phyloP scores from a whole-genome alignment of 2,329 filamentous ascomycete species.

The Colletotrichum gloeosporioides region DNA sequence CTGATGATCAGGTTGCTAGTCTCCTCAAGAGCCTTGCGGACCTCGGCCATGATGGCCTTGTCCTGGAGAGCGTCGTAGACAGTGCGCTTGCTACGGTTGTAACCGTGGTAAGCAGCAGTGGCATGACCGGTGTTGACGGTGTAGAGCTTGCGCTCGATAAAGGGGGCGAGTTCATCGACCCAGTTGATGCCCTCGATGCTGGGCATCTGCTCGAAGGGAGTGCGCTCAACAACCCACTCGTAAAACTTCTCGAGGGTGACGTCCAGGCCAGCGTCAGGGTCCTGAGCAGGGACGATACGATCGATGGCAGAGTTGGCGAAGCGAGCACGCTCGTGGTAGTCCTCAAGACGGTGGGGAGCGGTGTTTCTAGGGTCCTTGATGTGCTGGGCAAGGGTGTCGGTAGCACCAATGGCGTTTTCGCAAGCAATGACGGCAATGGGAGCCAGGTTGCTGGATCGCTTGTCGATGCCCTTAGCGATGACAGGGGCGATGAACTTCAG shows the following conservation, averaged over 20 bases:
- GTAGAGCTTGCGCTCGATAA: slow-evolving; percentile 99
- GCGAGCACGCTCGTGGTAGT: slow-evolving; percentile 76
- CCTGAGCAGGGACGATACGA: slow-evolving; percentile 94
- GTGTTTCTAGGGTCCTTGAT: slow-evolving; percentile 81
- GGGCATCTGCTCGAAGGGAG: slow-evolving; percentile 79
- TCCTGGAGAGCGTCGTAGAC: slow-evolving; percentile 91
- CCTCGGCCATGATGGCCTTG: slow-evolving; percentile 77
- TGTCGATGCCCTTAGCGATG: slow-evolving; percentile 92
- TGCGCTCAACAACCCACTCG: slow-evolving; percentile 95
- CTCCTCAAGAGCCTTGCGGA: slow-evolving; percentile 81
- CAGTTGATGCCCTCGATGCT: slow-evolving; percentile 89
- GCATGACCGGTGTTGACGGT: slow-evolving; percentile 99
- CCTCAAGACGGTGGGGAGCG: slow-evolving; percentile 66
- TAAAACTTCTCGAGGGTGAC: slow-evolving; percentile 98
- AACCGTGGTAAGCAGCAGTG: slow-evolving; percentile 93
- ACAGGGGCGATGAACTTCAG: slow-evolving; percentile 95
- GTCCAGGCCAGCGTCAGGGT: slow-evolving; percentile 78
- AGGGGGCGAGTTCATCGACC: slow-evolving; percentile 89
- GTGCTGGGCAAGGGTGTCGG: slow-evolving; percentile 81
- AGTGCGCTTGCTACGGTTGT: slow-evolving; percentile 83
- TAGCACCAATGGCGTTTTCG: slow-evolving; percentile 96
- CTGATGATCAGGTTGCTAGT: slow-evolving; percentile 84
- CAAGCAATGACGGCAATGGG: slow-evolving; percentile 94
- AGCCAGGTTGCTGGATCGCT: slow-evolving; percentile 64
- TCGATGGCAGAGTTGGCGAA: slow-evolving; percentile 99